Evolutionary conservation across 805 yeast species (phyloP).

Genomic region (Saccharomycopsis amapae): DNA sequence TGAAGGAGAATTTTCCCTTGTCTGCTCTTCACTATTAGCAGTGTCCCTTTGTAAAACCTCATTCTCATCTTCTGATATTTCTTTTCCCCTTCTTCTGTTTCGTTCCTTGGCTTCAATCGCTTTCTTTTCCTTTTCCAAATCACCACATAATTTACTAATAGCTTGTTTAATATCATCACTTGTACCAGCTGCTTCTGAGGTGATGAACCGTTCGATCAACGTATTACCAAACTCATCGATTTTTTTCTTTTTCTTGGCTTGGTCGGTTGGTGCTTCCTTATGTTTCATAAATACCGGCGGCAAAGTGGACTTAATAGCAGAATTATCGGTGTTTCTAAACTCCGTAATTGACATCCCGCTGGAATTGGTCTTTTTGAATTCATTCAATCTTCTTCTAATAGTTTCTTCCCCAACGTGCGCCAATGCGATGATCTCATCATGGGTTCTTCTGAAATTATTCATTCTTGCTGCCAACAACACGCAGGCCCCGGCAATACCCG

Average conservation of each 20-base stretch:
- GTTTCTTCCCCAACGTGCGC: conserved; percentile 95
- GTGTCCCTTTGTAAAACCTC: conserved; percentile 12
- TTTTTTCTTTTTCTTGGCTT: not conserved
- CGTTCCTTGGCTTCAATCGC: conserved; percentile 4
- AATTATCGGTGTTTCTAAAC: conserved; percentile 45
- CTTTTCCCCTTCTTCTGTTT: not conserved
- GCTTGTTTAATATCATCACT: conserved; percentile 17
- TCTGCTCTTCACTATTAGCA: no score
- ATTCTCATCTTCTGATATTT: conserved; percentile 9
- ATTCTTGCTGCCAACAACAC: conserved; percentile 88
- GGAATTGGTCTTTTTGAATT: conserved; percentile 72
- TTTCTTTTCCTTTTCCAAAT: conserved; percentile 18
- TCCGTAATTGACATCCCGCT: conserved; percentile 65
- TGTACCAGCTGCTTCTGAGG: conserved; percentile 10
- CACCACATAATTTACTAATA: conserved; percentile 2
- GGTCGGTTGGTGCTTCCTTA: conserved; percentile 32
- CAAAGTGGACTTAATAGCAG: conserved; percentile 38
- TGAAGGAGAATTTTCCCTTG: conserved; percentile 10
- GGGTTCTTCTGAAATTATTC: conserved; percentile 90
- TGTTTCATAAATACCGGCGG: conserved; percentile 82
- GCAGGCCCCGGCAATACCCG: conserved; percentile 98
- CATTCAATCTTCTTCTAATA: conserved; percentile 80
- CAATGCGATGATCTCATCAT: conserved; percentile 88
- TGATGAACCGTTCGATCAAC: conserved; percentile 13
- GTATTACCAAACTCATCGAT: conserved; percentile 1